Evolutionary conservation across 805 yeast species (phyloP), one percentile per base, ranked within the genome.

Genomic region (Wickerhamomyces canadensis): DNA sequence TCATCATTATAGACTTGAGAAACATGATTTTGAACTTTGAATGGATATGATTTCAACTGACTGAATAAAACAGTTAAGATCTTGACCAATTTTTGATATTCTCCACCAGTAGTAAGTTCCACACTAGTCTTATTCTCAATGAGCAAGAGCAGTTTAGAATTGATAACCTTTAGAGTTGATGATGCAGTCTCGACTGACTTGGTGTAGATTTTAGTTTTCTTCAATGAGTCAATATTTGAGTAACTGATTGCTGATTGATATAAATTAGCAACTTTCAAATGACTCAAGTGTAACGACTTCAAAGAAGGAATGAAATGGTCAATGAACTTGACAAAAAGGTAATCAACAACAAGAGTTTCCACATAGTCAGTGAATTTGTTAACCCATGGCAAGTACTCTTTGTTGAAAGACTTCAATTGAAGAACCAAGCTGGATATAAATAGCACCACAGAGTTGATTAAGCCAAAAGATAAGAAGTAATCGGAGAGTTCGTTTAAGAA

Each of bases 381-480:
- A 16, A 40, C 17, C 6, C 35, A 18, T n/a, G 38, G 27, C 26
- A 40, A 36, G n/a, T 38, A 40, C 19, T 26, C 19, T 5, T 23
- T 24, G n/a, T 36, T 38, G 23, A 35, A 27, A 23, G 21, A 30
- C 26, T 29, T 33, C 26, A 33, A 18, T 26, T 40, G 37, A 13
- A 21, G 26, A 25, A 33, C 24, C 21, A 35, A 30, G 12, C 35
- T 34, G 17, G 36, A 35, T 5, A 7, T 15, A 19, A 29, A 8
- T n/a, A 19, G 4, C 8, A 16, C 7, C 5, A 29, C 4, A 4
- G 17, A 16, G 15, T 19, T 29, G 10, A 29, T 5, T 4, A 29
- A 12, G 17, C 24, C 9, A n/a, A 29, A 29, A 29, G 32, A 29
- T 13, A 29, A n/a, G 10, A 9, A 16, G 11, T 13, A 29, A 9